These are phyloP conservation scores for Tetrahymena borealis DNA, from an alignment of 73 alveolate species.

Conservation along the genomic window DNA sequence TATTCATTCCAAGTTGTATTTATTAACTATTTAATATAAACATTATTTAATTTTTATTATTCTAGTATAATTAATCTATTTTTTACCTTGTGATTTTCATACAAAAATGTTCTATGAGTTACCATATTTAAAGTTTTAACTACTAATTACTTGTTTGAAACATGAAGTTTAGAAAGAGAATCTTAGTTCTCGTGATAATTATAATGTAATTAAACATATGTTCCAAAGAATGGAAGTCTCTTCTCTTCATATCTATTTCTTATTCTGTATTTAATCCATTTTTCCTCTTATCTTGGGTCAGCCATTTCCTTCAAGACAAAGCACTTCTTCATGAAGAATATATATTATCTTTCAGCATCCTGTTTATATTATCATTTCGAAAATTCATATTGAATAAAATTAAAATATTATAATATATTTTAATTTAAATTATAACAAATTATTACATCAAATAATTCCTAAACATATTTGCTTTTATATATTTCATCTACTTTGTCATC, in stretches of 20 bases:
- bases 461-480: not conserved
- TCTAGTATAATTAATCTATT: not conserved
- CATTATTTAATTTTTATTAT: not conserved
- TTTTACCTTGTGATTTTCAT: constrained; percentile 16
- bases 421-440: not conserved
- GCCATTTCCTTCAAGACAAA: constrained; percentile 36
- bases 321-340: constrained; percentile 26
- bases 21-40: not conserved
- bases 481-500: not conserved
- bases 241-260: constrained; percentile 31
- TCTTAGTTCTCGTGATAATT: not conserved
- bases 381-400: too few species aligned
- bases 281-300: constrained; percentile 8
- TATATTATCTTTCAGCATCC: constrained; percentile 20
- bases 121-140: constrained; percentile 31
- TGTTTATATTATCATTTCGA: too few species aligned
- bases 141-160: constrained; percentile 7
- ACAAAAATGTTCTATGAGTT: constrained; percentile 25
- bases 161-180: not conserved
- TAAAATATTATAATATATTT: not conserved
- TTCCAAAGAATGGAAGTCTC: constrained; percentile 17
- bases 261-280: constrained; percentile 30
- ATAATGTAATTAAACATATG: not conserved
- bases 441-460: not conserved
- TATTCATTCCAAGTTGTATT: constrained; percentile 2